These are phyloP conservation scores for Pseudocercospora ulei DNA, from an alignment of 2,329 filamentous ascomycete genomes.

Conservation along the genomic window DNA sequence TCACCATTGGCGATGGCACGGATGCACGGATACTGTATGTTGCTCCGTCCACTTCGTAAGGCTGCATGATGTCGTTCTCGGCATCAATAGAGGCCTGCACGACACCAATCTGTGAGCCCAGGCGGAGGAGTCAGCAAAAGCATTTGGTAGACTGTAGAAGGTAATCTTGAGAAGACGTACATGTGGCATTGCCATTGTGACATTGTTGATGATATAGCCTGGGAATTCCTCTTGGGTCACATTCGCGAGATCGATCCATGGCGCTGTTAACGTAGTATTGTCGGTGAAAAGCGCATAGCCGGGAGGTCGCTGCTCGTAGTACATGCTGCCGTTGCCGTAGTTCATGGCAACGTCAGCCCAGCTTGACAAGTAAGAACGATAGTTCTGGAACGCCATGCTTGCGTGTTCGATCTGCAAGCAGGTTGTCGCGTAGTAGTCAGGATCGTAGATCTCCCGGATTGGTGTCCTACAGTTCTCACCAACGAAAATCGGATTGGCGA, in stretches of 20 bases:
- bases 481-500: constrained; percentile 54
- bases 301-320: constrained; percentile 45
- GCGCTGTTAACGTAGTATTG: constrained; percentile 59
- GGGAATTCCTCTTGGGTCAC: constrained; percentile 39
- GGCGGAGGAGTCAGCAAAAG: too few relatives aligned
- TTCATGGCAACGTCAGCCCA: constrained; percentile 47
- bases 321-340: constrained; percentile 37
- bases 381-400: constrained; percentile 60
- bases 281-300: constrained; percentile 58
- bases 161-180: too few relatives aligned
- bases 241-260: constrained; percentile 58
- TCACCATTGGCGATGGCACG: constrained; percentile 59
- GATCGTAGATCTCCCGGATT: constrained; percentile 41
- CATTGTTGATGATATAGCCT: constrained; percentile 52
- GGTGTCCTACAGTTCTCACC: constrained; percentile 52
- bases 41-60: constrained; percentile 52
- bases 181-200: constrained; percentile 69
- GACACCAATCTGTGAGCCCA: too few relatives aligned
- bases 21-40: constrained; percentile 59
- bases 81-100: constrained; percentile 54
- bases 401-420: constrained; percentile 62
- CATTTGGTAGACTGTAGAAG: too few relatives aligned
- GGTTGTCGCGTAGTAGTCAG: constrained; percentile 40
- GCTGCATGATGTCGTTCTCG: constrained; percentile 60
- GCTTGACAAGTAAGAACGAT: constrained; percentile 44